A percentile compares a stretch with the other conserved stretches of the same genome.
phyloP scores from a whole-genome alignment of 371 early-diverging fungal genomes.

The Rhizopus delemar region DNA sequence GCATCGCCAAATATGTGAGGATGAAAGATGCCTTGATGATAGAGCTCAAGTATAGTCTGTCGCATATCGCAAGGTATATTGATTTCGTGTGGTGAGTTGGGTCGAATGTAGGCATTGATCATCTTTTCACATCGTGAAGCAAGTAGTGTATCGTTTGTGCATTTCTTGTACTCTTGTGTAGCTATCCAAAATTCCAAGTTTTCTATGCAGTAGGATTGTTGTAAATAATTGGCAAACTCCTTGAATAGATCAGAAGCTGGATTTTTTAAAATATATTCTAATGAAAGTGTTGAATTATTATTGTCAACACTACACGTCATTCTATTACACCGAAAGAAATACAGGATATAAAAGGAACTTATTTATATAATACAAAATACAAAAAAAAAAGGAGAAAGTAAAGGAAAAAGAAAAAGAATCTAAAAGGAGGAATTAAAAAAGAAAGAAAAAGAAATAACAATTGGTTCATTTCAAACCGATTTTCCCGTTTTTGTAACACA shows the following conservation, averaged over 20 bases:
- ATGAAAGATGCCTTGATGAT: conserved; percentile 24
- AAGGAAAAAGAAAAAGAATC: not conserved
- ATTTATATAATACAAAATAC: conserved; percentile 5
- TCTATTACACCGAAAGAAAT: not conserved
- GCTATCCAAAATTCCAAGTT: conserved; percentile 51
- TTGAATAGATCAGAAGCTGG: conserved; percentile 32
- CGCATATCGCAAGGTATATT: conserved; percentile 56
- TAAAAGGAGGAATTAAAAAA: conserved; percentile 1
- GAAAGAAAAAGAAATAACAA: not conserved
- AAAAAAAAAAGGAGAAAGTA: conserved; percentile 15
- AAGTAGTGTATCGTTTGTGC: conserved; percentile 6
- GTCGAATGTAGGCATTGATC: conserved; percentile 34
- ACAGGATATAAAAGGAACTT: not conserved
- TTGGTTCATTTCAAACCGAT: not conserved
- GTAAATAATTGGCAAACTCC: conserved; percentile 39
- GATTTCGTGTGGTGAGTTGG: conserved; percentile 53
- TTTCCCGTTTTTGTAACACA: not conserved
- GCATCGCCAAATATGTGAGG: conserved; percentile 38
- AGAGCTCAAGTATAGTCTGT: conserved; percentile 36
- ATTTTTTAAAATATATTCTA: conserved; percentile 38
- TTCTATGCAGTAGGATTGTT: conserved; percentile 45
- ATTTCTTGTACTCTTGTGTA: conserved; percentile 35
- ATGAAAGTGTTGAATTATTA: conserved; percentile 15
- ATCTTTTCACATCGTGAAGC: conserved; percentile 26
- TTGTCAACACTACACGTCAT: conserved; percentile 17